Evolutionary conservation across 2,329 filamentous ascomycete species (phyloP), one percentile per base, ranked within the genome.

Genomic region (Chrysoporthe austroafricana): DNA sequence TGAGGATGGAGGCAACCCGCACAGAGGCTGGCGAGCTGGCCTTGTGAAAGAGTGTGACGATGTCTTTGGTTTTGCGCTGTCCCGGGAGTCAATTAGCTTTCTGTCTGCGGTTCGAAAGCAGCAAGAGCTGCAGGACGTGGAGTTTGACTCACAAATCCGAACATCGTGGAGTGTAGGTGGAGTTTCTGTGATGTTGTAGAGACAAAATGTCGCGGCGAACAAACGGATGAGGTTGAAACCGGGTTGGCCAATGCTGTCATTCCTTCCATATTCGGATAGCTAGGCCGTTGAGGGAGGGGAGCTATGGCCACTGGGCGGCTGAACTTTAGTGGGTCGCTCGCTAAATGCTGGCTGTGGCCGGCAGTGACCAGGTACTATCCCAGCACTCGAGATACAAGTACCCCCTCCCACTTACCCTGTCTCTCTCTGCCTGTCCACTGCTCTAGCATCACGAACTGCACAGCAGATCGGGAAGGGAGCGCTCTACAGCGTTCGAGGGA

Each of bases 21-120:
- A 88, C 83, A 3, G 94, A 97, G 71, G 90, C 85, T 32, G 91
- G 87, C 64, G 87, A 86, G 74, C 85, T 86, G 67, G 95, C 88
- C 79, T 92, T 92, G 86, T 97, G 94, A 85, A 98, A 99, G 84
- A 99, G 90, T 70, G 95, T 98, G 77, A 98, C 88, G 73, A 97
- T 92, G 83, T 98, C 94, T 79, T 92, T 86, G 72, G 91, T 86
- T 85, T 93, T 94, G 81, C 85, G 87, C 91, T 94, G 75, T 50
- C 34, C 9, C 52, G 50, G 68, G 50, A 64, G 63, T 46, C n/a
- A 57, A 48, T 62, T 39, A 65, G 61, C 52, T 42, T 36, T 4
- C 18, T 26, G 14, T 9, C 2, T 21, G 18, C 11, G 4, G 44
- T 39, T 7, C 3, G 18, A 18, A 52, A 34, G 21, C 13, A 6